phyloP scores from a whole-genome alignment of 78 protist genomes.

The Protostelium mycophagum region DNA sequence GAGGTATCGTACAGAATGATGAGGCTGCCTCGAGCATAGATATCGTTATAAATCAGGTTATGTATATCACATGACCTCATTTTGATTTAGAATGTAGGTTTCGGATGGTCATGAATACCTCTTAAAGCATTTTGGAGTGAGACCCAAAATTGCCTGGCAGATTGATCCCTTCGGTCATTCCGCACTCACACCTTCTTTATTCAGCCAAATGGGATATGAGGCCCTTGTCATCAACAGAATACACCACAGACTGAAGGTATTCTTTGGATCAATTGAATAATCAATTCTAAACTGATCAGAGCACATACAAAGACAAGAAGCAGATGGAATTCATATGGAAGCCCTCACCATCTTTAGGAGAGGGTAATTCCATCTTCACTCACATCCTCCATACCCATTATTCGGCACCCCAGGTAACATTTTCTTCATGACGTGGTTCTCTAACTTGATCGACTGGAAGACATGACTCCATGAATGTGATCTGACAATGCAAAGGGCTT shows the following conservation, averaged over 20 bases:
- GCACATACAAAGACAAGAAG: neutral
- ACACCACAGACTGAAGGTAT: neutral
- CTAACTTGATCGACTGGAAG: no score
- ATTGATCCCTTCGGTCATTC: constrained; percentile 88
- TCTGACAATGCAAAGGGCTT: neutral
- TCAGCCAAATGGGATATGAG: constrained; percentile 32
- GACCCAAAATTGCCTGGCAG: constrained; percentile 59
- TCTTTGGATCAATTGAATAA: neutral
- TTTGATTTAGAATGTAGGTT: neutral
- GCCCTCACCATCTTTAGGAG: constrained; percentile 17
- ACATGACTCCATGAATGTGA: no score
- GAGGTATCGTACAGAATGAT: constrained; percentile 83
- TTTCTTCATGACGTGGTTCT: neutral
- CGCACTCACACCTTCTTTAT: constrained; percentile 27
- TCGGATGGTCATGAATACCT: constrained; percentile 72
- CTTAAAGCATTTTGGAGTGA: constrained; percentile 23
- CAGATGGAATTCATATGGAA: constrained; percentile 80
- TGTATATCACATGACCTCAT: neutral
- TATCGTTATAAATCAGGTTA: constrained; percentile 71
- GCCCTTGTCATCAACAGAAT: constrained; percentile 65
- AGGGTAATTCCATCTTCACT: constrained; percentile 31
- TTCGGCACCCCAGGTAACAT: constrained; percentile 4
- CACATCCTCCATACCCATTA: constrained; percentile 48
- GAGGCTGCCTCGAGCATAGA: constrained; percentile 58
- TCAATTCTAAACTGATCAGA: neutral